Percentiles rank a stretch among this genome's conserved stretches.
phyloP scores from a whole-genome alignment of 164 flowering plant species.

The Annona squamosa region DNA sequence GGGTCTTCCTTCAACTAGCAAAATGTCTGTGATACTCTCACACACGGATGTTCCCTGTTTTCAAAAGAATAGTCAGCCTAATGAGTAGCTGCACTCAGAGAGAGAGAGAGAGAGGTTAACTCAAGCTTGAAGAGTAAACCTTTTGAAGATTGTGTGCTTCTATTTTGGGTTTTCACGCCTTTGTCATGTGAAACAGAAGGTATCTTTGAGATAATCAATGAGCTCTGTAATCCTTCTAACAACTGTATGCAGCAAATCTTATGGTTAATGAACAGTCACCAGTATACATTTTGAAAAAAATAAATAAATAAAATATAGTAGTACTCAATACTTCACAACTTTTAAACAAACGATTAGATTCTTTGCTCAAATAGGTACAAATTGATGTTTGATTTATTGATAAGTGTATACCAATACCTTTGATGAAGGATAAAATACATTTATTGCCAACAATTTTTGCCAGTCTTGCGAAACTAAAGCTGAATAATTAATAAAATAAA shows the following conservation, averaged over 20 bases:
- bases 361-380: too few relatives aligned
- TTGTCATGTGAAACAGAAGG: constrained; percentile 25
- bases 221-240: constrained; percentile 33
- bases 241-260: constrained; percentile 18
- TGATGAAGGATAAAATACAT: too few relatives aligned
- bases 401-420: too few relatives aligned
- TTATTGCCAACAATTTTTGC: too few relatives aligned
- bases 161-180: constrained; percentile 18
- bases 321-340: too few relatives aligned
- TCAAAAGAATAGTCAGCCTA: constrained; percentile 6
- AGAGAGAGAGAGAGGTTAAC: not conserved
- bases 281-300: too few relatives aligned
- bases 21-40: constrained; percentile 1
- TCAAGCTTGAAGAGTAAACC: constrained; percentile 8
- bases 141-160: constrained; percentile 11
- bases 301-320: too few relatives aligned
- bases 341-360: too few relatives aligned
- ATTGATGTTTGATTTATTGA: too few relatives aligned
- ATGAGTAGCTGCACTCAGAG: not conserved
- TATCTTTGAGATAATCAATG: constrained; percentile 24
- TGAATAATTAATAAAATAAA: too few relatives aligned
- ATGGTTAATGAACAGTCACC: not conserved
- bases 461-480: too few relatives aligned
- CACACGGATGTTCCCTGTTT: constrained; percentile 21
- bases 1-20: not conserved